Evolutionary conservation across 108 stramenopile genomes (phyloP), one percentile per base, ranked within the genome.

Genomic region (Cyclotella baltica): DNA sequence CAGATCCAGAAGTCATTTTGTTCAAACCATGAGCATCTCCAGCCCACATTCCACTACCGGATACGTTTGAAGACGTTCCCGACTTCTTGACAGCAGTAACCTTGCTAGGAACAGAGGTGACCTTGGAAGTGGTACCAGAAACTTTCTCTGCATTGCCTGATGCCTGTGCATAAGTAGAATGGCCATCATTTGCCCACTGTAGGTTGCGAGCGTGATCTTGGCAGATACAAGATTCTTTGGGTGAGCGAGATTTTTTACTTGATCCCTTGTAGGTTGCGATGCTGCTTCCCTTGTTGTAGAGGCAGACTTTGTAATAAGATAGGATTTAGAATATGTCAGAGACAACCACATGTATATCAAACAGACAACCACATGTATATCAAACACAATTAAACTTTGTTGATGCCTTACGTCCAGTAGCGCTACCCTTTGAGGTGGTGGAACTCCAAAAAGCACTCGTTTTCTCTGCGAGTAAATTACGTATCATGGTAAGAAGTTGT

Each of bases 141-240:
- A 43, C 37, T 5, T 64, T 64, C 4, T 25, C 27, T 4, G 31
- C 40, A 4, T n/a, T 64, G 63, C 35, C 27, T 18, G 61, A 62
- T 35, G 2, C 35, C 1, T 25, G 16, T 36, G 2, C 63, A 9
- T 2, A 13, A 22, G 40, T 25, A 40, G 23, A 38, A 22, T 64
- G 63, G 1, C 63, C 63, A 43, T 64, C 63, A 38, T 64, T 27
- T 8, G 40, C 63, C 63, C 63, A 64, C 43, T 64, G 63, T 0
- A 64, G 38, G 1, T 43, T 3, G 20, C 40, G 37, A 3, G 20
- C 9, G 9, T 43, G 16, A 3, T 43, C 23, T 27, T 64, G 13
- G 3, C 63, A 64, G 28, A 16, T 5, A 27, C 63, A 43, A 1
- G 22, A 27, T 43, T 4, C 36, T 40, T 43, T 20, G 6, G 22